A percentile compares a stretch with the other conserved stretches of the same genome.
Conservation (phyloP, 2,329 filamentous ascomycete species). For the Aspergillus eucalypticola region DNA sequence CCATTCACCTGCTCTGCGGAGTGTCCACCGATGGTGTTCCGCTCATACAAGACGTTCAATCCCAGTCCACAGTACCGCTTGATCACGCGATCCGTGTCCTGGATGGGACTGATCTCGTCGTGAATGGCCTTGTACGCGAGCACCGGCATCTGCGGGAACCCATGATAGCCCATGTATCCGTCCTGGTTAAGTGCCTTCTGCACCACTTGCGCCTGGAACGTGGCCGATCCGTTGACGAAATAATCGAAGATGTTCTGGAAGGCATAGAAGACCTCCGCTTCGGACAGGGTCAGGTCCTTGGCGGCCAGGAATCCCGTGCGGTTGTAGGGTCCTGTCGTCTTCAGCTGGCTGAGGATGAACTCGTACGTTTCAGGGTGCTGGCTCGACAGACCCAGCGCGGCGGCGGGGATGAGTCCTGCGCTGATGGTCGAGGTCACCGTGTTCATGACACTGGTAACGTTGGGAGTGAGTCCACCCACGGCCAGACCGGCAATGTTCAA, state of each 20-base stretch:
- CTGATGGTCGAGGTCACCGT: background rate
- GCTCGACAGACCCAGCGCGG: conserved; percentile 1
- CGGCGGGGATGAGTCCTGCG: background rate
- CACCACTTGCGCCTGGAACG: conserved; percentile 11
- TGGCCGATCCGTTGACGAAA: conserved; percentile 12
- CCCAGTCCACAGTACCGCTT: conserved; percentile 16
- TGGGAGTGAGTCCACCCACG: conserved; percentile 7
- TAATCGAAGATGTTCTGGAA: conserved; percentile 16
- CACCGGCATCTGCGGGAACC: conserved; percentile 7
- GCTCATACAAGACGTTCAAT: conserved; percentile 26
- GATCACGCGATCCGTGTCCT: conserved; percentile 30
- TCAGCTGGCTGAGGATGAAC: background rate
- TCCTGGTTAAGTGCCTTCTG: conserved; percentile 13
- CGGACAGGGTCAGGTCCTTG: conserved; percentile 3
- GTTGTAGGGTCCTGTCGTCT: background rate
- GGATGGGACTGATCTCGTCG: conserved; percentile 32
- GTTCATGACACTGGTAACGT: conserved; percentile 7
- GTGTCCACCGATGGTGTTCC: conserved; percentile 30
- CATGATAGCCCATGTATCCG: conserved; percentile 19
- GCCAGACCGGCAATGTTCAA: conserved; percentile 3
- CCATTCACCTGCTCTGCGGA: conserved; percentile 19
- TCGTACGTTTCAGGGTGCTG: background rate
- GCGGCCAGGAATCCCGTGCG: conserved; percentile 9
- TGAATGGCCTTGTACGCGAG: conserved; percentile 35
- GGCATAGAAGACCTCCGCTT: background rate